Base-by-base conservation (phyloP, 257 asterid genomes). In the Salvia rosmarinus region DNA sequence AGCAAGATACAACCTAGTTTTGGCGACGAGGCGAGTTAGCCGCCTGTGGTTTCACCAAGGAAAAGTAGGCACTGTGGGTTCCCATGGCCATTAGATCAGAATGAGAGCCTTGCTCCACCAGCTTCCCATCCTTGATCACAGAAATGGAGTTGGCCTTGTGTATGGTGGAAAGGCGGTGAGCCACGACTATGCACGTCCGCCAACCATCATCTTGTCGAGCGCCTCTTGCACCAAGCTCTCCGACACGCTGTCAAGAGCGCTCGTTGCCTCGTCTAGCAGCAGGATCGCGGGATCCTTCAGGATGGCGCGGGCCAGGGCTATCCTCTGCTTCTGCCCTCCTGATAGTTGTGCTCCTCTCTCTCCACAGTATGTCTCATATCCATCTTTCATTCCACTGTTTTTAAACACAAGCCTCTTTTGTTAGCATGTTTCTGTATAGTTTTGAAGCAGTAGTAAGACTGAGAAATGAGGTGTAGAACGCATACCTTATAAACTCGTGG, bases 221-320 rank as follows among this genome's bases (percentile, higher is more conserved):
- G 97, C 90, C 71, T 87, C 96, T 65, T 90, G 96, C 43, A 90
- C 96, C 59, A 82, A 68, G 81, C 86, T 90, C 76, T 90, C 97
- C 1, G 97, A 90, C 0, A 85, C 84, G 4, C 88, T 88, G 49
- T 90, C 97, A 5, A 88, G 86, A 4, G 95, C 97, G 54, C 97
- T 90, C 9, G 97, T 90, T 56, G 96, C 97, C 80, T 90, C 96
- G 30, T 90, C 96, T 51, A 90, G 54, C 17, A 90, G 68, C 23
- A 90, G 83, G 71, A 90, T 85, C 11, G 84, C 75, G 0, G 96
- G 96, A 74, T 87, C 85, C 80, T 90, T 90, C 64, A 90, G 71
- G 51, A 88, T 87, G 17, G 97, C 97, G 0, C 96, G 92, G 17
- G 97, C 97, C 60, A 88, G 64, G 28, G 96, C 96, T 61, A 90